phyloP scores from a whole-genome alignment of 2,329 filamentous ascomycete genomes.

The Alternaria angustiovoidea region DNA sequence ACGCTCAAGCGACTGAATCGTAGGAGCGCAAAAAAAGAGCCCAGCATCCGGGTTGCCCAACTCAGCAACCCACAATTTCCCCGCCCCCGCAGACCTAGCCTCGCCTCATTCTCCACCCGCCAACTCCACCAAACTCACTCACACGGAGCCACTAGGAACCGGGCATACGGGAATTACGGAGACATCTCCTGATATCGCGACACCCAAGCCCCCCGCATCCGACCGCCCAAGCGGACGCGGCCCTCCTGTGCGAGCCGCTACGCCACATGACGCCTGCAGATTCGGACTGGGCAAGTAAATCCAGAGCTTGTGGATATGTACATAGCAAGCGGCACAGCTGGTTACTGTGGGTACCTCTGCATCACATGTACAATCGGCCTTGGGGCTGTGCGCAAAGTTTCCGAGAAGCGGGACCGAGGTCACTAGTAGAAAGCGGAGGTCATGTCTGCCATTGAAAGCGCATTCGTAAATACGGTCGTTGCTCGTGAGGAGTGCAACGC shows the following conservation, averaged over 20 bases:
- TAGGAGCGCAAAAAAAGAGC: conserved; percentile 1
- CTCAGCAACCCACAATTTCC: conserved; percentile 34
- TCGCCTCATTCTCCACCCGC: conserved; percentile 9
- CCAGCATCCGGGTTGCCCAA: conserved; percentile 14
- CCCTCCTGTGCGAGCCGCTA: conserved; percentile 12
- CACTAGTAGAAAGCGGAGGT: conserved; percentile 1
- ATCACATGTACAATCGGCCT: conserved; percentile 2
- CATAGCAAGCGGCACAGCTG: neutral
- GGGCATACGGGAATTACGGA: conserved; percentile 13
- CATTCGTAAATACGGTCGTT: conserved; percentile 41
- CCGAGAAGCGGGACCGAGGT: conserved; percentile 11
- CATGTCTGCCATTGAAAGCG: conserved; percentile 43
- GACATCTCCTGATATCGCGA: neutral
- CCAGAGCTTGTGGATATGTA: neutral
- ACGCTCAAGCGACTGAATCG: neutral
- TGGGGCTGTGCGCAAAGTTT: conserved; percentile 4
- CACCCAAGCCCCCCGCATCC: conserved; percentile 6
- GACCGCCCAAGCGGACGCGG: conserved; percentile 11
- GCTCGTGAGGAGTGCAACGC: conserved; percentile 16
- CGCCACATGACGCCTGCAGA: conserved; percentile 2
- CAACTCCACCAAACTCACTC: conserved; percentile 6
- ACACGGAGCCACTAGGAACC: conserved; percentile 9
- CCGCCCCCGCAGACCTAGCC: conserved; percentile 50
- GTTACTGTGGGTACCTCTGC: conserved; percentile 6
- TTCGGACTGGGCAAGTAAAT: neutral